Percentiles rank a stretch among this genome's conserved stretches.
These are phyloP conservation scores for Suaeda aralocaspica DNA, from an alignment of 148 eudicot genomes.

Conservation along the genomic window DNA sequence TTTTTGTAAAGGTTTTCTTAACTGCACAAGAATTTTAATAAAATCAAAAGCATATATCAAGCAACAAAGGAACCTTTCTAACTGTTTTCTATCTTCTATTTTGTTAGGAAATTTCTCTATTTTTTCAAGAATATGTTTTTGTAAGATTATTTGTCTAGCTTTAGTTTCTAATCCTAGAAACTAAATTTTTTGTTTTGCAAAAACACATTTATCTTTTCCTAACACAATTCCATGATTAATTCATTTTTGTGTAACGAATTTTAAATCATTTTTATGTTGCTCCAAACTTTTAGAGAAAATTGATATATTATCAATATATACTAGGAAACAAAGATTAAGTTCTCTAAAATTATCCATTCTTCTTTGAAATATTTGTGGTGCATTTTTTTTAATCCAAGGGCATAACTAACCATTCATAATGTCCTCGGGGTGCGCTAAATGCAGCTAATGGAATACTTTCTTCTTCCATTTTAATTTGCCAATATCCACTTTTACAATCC, in stretches of 20 bases:
- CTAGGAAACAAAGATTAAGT: neutral
- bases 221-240: too few relatives aligned
- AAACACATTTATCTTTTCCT: too few relatives aligned
- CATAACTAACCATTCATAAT: too few relatives aligned
- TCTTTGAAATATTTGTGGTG: neutral
- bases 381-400: neutral
- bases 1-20: neutral
- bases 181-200: neutral
- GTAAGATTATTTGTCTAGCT: neutral
- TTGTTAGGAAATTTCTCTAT: neutral
- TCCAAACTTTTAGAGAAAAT: neutral
- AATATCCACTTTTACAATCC: neutral
- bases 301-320: neutral
- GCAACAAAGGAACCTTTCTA: neutral
- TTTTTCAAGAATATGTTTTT: neutral
- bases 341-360: conserved; percentile 4
- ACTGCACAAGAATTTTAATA: neutral
- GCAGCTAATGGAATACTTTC: too few relatives aligned
- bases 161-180: neutral
- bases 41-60: too few relatives aligned
- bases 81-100: neutral
- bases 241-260: too few relatives aligned
- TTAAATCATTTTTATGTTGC: too few relatives aligned
- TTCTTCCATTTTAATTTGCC: too few relatives aligned
- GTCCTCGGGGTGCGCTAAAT: too few relatives aligned